Evolutionary conservation across 2,329 filamentous ascomycete species (phyloP).

Genomic region (Sclerotinia trifoliorum): DNA sequence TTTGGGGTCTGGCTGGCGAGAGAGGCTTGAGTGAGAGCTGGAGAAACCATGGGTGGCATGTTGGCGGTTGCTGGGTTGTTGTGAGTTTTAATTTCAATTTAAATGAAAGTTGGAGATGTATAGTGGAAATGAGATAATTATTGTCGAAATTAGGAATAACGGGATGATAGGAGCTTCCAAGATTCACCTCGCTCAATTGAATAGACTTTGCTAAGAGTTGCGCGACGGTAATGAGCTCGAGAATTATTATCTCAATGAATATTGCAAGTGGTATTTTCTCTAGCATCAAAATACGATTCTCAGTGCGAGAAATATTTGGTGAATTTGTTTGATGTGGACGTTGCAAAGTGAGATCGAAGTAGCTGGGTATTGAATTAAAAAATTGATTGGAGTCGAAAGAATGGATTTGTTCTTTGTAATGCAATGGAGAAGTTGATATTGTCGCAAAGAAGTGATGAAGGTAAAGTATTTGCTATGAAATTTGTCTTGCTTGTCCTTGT

Average conservation of each 20-base stretch:
- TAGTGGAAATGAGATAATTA: not conserved
- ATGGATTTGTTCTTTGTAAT: not conserved
- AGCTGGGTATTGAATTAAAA: not conserved
- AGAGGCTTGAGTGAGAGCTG: conserved; percentile 14
- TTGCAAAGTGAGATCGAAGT: not conserved
- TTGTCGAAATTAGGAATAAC: not conserved
- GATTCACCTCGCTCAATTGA: not conserved
- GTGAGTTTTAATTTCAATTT: not conserved
- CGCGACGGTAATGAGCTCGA: not conserved
- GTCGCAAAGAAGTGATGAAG: not conserved
- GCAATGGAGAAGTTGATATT: not conserved
- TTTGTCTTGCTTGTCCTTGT: not conserved
- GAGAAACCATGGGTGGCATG: not conserved
- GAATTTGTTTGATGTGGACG: not conserved
- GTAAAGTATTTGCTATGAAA: not conserved
- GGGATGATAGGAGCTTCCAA: not conserved
- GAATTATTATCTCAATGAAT: not conserved
- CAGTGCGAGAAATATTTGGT: not conserved
- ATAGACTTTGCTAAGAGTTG: not conserved
- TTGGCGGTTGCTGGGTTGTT: not conserved
- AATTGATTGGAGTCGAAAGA: not conserved
- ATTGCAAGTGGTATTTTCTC: not conserved
- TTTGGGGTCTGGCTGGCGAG: not conserved
- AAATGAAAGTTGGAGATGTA: not conserved
- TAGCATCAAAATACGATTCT: not conserved